Percentiles rank a stretch among this genome's conserved stretches.
Evolutionary conservation across 495 filamentous ascomycete genomes (phyloP).

Genomic region (Amorphotheca resinae): DNA sequence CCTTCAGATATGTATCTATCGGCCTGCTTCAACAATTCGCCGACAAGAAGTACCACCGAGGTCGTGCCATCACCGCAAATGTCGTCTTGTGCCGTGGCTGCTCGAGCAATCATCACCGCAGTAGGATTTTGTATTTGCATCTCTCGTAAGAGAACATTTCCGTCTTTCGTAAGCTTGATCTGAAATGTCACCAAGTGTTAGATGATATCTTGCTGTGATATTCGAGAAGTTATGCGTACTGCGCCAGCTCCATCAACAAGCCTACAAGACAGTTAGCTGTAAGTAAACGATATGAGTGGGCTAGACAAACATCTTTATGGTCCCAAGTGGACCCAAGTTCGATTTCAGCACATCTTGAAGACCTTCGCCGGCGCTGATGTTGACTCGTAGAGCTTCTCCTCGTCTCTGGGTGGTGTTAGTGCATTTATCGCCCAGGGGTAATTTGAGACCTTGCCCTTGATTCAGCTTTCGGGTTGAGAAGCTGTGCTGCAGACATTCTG

Average conservation of each 20-base stretch:
- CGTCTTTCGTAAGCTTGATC: constrained; percentile 99
- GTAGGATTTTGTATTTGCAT: constrained; percentile 94
- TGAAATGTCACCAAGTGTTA: constrained; percentile 25
- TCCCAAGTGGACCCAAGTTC: constrained; percentile 86
- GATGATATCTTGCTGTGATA: not conserved
- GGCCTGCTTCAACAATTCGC: constrained; percentile 95
- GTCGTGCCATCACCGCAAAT: constrained; percentile 98
- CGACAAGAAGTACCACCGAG: constrained; percentile 87
- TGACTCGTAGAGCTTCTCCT: constrained; percentile 89
- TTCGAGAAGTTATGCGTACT: constrained; percentile 43
- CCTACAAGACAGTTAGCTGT: constrained; percentile 32
- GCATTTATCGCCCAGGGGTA: constrained; percentile 13
- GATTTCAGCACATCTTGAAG: constrained; percentile 93
- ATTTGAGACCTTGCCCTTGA: constrained; percentile 55
- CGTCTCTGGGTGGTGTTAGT: constrained; percentile 49
- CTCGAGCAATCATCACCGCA: constrained; percentile 96
- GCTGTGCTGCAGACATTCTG: constrained; percentile 80
- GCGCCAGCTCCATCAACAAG: constrained; percentile 89
- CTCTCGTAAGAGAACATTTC: constrained; percentile 86
- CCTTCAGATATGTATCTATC: constrained; percentile 90
- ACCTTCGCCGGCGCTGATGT: constrained; percentile 92
- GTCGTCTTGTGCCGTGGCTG: constrained; percentile 95
- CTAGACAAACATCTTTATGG: constrained; percentile 77
- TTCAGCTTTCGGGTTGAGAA: constrained; percentile 97
- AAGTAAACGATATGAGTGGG: not conserved